Evolutionary conservation across 208 protist genomes (phyloP).

Genomic region (Wallacemonas collosoma): DNA sequence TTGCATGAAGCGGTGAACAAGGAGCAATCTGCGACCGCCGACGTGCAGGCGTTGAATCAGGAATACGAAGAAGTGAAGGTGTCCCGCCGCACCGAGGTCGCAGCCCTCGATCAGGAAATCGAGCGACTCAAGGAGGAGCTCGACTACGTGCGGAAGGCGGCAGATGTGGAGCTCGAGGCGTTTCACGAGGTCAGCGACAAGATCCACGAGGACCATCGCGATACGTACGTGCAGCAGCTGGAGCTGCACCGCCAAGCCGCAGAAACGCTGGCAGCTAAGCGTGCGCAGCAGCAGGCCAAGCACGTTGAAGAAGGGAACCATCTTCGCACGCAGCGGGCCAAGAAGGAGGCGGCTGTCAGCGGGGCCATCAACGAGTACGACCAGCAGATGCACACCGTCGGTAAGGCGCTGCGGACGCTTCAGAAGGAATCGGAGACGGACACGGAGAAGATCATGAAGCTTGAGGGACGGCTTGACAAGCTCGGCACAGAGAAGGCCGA

Average conservation of each 20-base stretch:
- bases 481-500: constrained; percentile 58
- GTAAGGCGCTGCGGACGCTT: constrained; percentile 46
- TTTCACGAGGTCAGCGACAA: constrained; percentile 62
- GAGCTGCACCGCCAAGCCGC: constrained; percentile 46
- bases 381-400: constrained; percentile 50
- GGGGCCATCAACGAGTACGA: constrained; percentile 88
- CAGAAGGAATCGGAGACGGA: constrained; percentile 79
- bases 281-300: constrained; percentile 37
- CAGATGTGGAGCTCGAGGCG: constrained; percentile 72
- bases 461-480: constrained; percentile 64
- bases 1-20: constrained; percentile 89
- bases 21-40: constrained; percentile 84
- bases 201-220: constrained; percentile 48
- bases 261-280: constrained; percentile 36
- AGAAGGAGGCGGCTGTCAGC: constrained; percentile 83
- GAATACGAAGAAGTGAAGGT: constrained; percentile 80
- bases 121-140: constrained; percentile 72
- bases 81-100: constrained; percentile 66
- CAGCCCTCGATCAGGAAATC: constrained; percentile 63
- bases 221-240: constrained; percentile 51
- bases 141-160: constrained; percentile 61
- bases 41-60: constrained; percentile 89
- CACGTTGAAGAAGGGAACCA: constrained; percentile 59
- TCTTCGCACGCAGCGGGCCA: constrained; percentile 69
- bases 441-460: constrained; percentile 57